Percentiles rank a stretch among this genome's conserved stretches.
These are phyloP conservation scores for Patellifolia procumbens DNA, from an alignment of 179 eudicot genomes.

Conservation along the genomic window DNA sequence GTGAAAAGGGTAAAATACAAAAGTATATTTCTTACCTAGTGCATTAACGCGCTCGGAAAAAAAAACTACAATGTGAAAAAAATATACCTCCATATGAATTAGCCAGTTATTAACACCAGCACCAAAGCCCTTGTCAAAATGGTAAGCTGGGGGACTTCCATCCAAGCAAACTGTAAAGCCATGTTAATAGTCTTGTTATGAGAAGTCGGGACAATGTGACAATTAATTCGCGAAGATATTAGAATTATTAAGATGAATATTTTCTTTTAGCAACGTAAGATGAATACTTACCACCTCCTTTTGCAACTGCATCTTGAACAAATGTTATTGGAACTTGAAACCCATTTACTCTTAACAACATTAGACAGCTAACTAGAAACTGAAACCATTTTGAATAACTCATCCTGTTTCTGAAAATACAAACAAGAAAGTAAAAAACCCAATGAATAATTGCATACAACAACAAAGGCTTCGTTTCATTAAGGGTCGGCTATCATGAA, in stretches of 20 bases:
- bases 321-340: conserved; percentile 41
- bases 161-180: conserved; percentile 57
- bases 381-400: conserved; percentile 25
- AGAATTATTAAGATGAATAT: too few relatives aligned
- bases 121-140: conserved; percentile 56
- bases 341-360: conserved; percentile 32
- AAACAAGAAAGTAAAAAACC: neutral
- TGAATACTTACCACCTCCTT: conserved; percentile 51
- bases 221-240: too few relatives aligned
- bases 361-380: conserved; percentile 23
- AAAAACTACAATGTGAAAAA: too few relatives aligned
- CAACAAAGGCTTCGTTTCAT: too few relatives aligned
- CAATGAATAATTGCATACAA: neutral
- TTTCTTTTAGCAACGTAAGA: too few relatives aligned
- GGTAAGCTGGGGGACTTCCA: conserved; percentile 77
- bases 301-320: conserved; percentile 43
- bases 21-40: too few relatives aligned
- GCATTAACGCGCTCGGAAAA: too few relatives aligned
- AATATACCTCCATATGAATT: conserved; percentile 48
- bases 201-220: too few relatives aligned
- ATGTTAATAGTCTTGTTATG: too few relatives aligned
- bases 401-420: conserved; percentile 19
- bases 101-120: conserved; percentile 61
- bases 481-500: too few relatives aligned
- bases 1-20: too few relatives aligned